A percentile compares a stretch with the other conserved stretches of the same genome.
Evolutionary conservation across 2,329 filamentous ascomycete species (phyloP).

Genomic region (Colletotrichum plurivorum): DNA sequence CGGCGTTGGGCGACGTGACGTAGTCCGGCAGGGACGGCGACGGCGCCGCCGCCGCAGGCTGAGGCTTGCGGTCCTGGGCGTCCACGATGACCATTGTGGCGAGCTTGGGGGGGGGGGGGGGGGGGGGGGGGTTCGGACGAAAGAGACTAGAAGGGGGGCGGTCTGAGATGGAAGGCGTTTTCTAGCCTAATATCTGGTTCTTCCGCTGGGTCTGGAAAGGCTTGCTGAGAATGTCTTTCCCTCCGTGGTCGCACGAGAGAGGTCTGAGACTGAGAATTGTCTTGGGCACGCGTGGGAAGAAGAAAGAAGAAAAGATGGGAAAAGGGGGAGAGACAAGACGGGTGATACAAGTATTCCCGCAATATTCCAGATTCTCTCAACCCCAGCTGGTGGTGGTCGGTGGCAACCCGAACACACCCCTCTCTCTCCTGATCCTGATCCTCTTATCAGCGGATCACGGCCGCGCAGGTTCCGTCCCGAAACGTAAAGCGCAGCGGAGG

Average conservation of each 20-base stretch:
- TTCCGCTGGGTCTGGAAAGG: background rate
- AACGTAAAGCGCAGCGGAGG: constrained; percentile 24
- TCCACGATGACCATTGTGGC: constrained; percentile 30
- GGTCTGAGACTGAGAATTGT: constrained; percentile 13
- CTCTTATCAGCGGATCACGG: background rate
- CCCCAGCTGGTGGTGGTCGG: background rate
- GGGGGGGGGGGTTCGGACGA: background rate
- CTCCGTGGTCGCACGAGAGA: constrained; percentile 8
- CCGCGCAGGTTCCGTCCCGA: constrained; percentile 11
- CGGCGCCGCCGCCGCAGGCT: background rate
- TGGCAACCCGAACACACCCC: background rate
- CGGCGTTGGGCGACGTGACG: constrained; percentile 34
- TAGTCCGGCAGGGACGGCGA: constrained; percentile 26
- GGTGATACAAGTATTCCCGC: constrained; percentile 12
- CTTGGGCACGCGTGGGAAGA: constrained; percentile 26
- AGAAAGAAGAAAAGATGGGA: no score
- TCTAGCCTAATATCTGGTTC: constrained; percentile 18
- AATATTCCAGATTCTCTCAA: background rate
- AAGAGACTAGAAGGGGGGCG: background rate
- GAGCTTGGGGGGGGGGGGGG: background rate
- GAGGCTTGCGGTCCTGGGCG: constrained; percentile 17
- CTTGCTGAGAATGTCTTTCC: background rate
- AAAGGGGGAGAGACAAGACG: constrained; percentile 17
- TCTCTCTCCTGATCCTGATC: no score
- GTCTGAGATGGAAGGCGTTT: background rate